These are phyloP conservation scores for Glycine tomentella DNA, from an alignment of 306 rosid species.

Conservation along the genomic window DNA sequence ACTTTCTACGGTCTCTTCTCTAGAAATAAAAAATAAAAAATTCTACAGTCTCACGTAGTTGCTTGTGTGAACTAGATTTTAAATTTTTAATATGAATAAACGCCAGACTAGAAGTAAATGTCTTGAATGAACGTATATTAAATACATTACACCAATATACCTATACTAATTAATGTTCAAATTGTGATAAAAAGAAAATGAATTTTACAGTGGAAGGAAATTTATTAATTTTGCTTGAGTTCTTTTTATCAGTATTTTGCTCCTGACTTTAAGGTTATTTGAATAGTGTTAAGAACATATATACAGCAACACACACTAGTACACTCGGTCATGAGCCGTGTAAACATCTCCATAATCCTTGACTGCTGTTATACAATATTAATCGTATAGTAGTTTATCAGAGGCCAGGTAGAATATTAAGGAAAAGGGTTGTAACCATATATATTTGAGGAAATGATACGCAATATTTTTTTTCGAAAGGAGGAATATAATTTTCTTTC, in stretches of 20 bases:
- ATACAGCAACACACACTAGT: no score
- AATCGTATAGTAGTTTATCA: no score
- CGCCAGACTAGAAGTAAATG: neutral
- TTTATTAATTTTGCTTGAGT: neutral
- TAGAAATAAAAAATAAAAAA: no score
- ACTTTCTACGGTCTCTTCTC: neutral
- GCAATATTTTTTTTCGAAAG: no score
- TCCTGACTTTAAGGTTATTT: neutral
- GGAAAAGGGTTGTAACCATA: neutral
- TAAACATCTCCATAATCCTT: no score
- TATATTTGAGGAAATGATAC: neutral
- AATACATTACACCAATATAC: no score
- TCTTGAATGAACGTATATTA: neutral
- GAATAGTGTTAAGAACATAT: no score
- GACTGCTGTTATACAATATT: neutral
- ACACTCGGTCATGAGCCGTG: no score
- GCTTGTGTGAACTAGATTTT: neutral
- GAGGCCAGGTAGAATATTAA: neutral
- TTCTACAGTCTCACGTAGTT: neutral
- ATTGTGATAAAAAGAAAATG: no score
- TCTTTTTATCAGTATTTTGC: neutral
- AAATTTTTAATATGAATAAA: neutral
- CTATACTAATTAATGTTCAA: no score
- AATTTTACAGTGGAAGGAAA: neutral
- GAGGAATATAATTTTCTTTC: no score